Evolutionary conservation across 2,329 filamentous ascomycete genomes (phyloP), one percentile per base, ranked within the genome.

Genomic region (Fusarium sulawesiense): DNA sequence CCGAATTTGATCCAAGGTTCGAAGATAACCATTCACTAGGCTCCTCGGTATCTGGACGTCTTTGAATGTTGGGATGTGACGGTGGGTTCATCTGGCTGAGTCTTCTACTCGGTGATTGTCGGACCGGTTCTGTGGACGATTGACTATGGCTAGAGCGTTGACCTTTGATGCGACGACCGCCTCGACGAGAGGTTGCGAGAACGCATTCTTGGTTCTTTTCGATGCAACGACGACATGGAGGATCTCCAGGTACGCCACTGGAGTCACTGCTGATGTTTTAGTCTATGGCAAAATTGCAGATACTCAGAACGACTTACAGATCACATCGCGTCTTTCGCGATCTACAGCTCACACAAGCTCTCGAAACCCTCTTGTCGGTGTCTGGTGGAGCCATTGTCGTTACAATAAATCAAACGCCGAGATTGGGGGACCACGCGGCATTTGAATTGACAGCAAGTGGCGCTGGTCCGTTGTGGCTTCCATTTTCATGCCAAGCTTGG

Each of bases 121-220:
- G 55, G n/a, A 46, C 37, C 1, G 61, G 21, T 42, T 46, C 23
- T 14, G 37, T 45, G 14, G 34, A 25, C 29, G 25, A 13, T 16
- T 30, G 45, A 13, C n/a, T 32, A n/a, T 57, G 55, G 4, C 59
- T 61, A 10, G 54, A 48, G 10, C 63, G 61, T 6, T 66, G 63
- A 12, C 76, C 76, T 47, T 76, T 77, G 60, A 80, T 74, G 32
- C 80, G 77, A 34, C 79, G 76, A 16, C 80, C 80, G 14, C 81
- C 80, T 18, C 81, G 76, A 30, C 76, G 76, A 13, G 80, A 83
- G 7, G 79, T 81, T n/a, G 80, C 80, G 30, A 83, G 73, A 16
- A 82, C 74, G 53, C 81, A 83, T 60, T 82, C 77, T 41, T 78
- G 76, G 51, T 77, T 67, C 48, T 81, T 77, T 47, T 81, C 77